Base-by-base conservation (phyloP, 768 basidiomycete genomes). In the Trametes cingulata region DNA sequence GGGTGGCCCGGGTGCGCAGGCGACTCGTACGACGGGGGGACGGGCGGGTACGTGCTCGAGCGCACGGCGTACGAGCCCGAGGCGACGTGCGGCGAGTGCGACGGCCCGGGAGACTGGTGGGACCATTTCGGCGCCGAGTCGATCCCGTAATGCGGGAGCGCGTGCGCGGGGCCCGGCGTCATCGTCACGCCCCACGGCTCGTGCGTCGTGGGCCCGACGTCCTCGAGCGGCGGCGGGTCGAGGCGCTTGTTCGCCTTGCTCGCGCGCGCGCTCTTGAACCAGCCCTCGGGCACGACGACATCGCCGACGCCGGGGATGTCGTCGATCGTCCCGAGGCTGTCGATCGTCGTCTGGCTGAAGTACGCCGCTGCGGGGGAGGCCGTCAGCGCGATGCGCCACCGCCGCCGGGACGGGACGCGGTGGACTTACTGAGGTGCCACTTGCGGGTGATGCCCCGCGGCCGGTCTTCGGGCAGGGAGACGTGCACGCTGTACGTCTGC, bases 201-300 rank as follows among this genome's bases (percentile, higher is more conserved):
- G 58, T 63, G 65, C 6, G 58, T 57, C 41, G 65, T 48, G 17
- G 63, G 56, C 25, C 61, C 48, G 60, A 62, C 56, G 52, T 69
- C 69, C 35, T 70, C 71, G 46, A 60, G 58, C 17, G 64, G 68
- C 13, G 41, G 49, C 4, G 62, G 49, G 24, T 71, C 68, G 24
- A 58, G 58, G 12, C 68, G 69, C 48, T 78, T 69, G 68, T 71
- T 73, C 22, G 57, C 52, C 52, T 89, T 90, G 63, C 82, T 85
- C 53, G 86, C 79, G 49, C 90, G 85, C 47, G 91, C 90, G 72
- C 88, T 90, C 68, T 82, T 82, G 74, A 91, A 93, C 80, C 86
- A 85, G 17, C 88, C 88, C 35, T 88, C 87, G 41, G 90, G 91
- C 17, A 91, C 86, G 43, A 73, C 71, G 19, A 86, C 74, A 71